phyloP scores from a whole-genome alignment of 2,329 filamentous ascomycete species.

The Xylaria sp. region DNA sequence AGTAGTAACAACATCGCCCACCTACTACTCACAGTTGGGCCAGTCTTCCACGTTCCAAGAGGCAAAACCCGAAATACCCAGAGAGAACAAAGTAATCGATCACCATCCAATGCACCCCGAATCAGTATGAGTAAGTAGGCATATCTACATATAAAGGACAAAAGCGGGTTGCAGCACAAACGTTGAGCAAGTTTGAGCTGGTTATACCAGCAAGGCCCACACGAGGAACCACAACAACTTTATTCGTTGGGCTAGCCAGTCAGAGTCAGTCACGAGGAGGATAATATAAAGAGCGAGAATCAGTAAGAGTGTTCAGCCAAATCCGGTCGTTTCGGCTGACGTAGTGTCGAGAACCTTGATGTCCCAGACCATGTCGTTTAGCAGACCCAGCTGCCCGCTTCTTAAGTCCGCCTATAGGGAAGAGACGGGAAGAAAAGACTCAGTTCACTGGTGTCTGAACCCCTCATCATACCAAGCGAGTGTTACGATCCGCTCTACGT shows the following conservation, averaged over 20 bases:
- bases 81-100: neutral
- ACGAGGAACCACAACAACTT: slow-evolving; percentile 4
- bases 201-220: slow-evolving; percentile 25
- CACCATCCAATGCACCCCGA: neutral
- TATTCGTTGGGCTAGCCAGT: neutral
- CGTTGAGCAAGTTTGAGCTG: slow-evolving; percentile 43
- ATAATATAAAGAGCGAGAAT: neutral
- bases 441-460: neutral
- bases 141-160: neutral
- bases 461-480: neutral
- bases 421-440: neutral
- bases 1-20: neutral
- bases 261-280: neutral
- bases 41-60: too few relatives aligned
- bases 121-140: neutral
- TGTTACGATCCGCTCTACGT: neutral
- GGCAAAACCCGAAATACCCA: neutral
- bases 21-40: neutral
- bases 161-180: neutral
- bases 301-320: neutral
- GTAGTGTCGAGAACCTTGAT: slow-evolving; percentile 22
- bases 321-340: neutral
- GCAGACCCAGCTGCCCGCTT: neutral
- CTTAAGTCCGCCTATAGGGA: neutral
- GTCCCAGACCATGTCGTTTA: neutral